phyloP scores from a whole-genome alignment of 2,329 filamentous ascomycete genomes.

The Truncatella angustata region DNA sequence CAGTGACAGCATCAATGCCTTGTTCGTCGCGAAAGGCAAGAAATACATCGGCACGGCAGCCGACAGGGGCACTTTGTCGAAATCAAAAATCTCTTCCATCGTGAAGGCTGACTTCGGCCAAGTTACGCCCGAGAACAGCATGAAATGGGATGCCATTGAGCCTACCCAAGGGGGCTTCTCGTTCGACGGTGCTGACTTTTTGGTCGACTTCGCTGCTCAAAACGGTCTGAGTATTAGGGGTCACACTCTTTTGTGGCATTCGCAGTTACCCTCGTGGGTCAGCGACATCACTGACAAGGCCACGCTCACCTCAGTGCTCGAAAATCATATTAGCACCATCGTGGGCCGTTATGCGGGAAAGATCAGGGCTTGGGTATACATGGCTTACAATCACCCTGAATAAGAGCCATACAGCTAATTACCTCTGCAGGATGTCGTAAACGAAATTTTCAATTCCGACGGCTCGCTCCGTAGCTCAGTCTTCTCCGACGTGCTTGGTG shows the following conservation, averaged over 20 bases:
- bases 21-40: too few species aligned
- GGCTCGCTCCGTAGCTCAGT: conserved; percentile 58
- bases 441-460: conserved; percentile 63
- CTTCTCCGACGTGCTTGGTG: conserved; percentile 67
- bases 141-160: conserved; percentile 62
- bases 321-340: conserved; percentile 58
- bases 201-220: conserved; percentile 54
- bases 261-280: conserved; percentile 59
- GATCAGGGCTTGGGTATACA: conserved; percentile 42
- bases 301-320: conserved; percentile 51
- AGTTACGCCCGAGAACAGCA: conserved; percentile 66
- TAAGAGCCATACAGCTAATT: too few species aligned
- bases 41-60: conserved; percentile 62
- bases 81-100: conserved; percentile 46
- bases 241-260: conserved; percentile 67
- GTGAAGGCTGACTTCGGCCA: conserved; percentile 62
- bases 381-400: too few species aligned
- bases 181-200: conserved; percentile 56
- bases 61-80: conserved; percentile 54
- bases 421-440: conserved; percentile 66
- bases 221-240: conserved; percentile 62
- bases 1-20: too few species aligned
- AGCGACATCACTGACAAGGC: conserved; percentile 34
- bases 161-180: conserved; percentile 47
- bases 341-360: conserved; percentile 62